phyloP scores from a whole-genome alignment of 805 yeast genomes.

The Candida coleopterorum region DNA sequence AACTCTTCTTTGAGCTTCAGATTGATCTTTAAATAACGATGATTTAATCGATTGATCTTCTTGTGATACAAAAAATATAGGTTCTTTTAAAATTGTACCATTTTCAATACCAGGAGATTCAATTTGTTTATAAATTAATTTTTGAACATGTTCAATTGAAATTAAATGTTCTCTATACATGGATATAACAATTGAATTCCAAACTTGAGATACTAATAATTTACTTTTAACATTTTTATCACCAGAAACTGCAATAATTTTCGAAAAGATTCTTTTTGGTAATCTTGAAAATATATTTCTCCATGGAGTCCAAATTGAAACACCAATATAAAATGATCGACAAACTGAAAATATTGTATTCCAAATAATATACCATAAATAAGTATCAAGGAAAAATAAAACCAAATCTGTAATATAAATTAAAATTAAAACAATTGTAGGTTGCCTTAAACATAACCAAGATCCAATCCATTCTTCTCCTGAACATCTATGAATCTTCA shows the following conservation, averaged over 20 bases:
- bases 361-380: constrained; percentile 82
- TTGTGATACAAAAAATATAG: constrained; percentile 73
- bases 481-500: constrained; percentile 51
- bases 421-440: constrained; percentile 49
- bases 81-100: constrained; percentile 49
- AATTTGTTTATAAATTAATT: constrained; percentile 54
- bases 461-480: constrained; percentile 58
- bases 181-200: constrained; percentile 81
- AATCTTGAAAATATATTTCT: constrained; percentile 69
- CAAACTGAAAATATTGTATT: constrained; percentile 70
- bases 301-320: constrained; percentile 89
- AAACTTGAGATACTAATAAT: constrained; percentile 58
- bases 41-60: constrained; percentile 68
- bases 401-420: constrained; percentile 59
- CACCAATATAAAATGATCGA: constrained; percentile 67
- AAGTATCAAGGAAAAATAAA: constrained; percentile 74
- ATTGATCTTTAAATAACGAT: constrained; percentile 52
- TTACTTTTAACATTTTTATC: constrained; percentile 40
- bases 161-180: constrained; percentile 79
- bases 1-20: constrained; percentile 79
- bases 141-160: constrained; percentile 67
- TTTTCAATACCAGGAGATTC: constrained; percentile 13
- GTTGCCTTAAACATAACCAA: constrained; percentile 50
- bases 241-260: constrained; percentile 48
- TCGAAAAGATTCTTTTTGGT: constrained; percentile 72